Base-by-base conservation (phyloP, 306 rosid species). In the Cucumis cinereus region DNA sequence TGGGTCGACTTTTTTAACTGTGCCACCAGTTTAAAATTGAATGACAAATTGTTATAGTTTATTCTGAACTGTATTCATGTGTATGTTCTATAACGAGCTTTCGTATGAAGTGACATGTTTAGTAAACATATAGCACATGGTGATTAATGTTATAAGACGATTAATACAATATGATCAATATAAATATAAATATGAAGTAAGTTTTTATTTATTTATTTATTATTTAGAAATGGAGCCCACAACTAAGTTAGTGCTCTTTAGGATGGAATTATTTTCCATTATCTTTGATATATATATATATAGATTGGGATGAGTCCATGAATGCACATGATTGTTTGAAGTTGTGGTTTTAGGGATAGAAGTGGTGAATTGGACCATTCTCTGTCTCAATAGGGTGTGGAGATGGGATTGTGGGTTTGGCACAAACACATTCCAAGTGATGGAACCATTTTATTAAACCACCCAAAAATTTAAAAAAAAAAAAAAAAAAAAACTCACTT, bases 371-470 rank as follows among this genome's bases (percentile, higher is more conserved):
- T 63, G 66, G 89, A 54, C 88, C 84, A 82, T 77, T 38, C 64
- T 74, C 24, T 38, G 60, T 74, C 24, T 26, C 15, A 73, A 73
- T 74, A 36, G 58, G 78, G 24, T 73, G 82, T 55, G 60, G 75
- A 26, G 60, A 58, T 38, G 15, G 17, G 35, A 53, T 87, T 74
- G 82, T 86, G 96, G 92, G 96, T 84, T 85, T 70, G 89, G 91
- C 87, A 80, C 83, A 74, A 76, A 67, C 86, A 73, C 81, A 82
- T 79, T 78, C 66, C 84, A 74, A 30, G 35, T 30, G 35, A 83
- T 72, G 45, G 77, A 73, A 67, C 43, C 56, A 36, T 45, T 68
- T 73, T 45, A 40, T 38, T 0, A 5, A 6, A 6, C 9, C 9
- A 38, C 9, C 9, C 1, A 38, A 38, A 38, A 38, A 7, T n/a